A percentile compares a stretch with the other conserved stretches of the same genome.
These are phyloP conservation scores for Cordyceps cateniannulata DNA, from an alignment of 2,329 filamentous ascomycete species.

Conservation along the genomic window DNA sequence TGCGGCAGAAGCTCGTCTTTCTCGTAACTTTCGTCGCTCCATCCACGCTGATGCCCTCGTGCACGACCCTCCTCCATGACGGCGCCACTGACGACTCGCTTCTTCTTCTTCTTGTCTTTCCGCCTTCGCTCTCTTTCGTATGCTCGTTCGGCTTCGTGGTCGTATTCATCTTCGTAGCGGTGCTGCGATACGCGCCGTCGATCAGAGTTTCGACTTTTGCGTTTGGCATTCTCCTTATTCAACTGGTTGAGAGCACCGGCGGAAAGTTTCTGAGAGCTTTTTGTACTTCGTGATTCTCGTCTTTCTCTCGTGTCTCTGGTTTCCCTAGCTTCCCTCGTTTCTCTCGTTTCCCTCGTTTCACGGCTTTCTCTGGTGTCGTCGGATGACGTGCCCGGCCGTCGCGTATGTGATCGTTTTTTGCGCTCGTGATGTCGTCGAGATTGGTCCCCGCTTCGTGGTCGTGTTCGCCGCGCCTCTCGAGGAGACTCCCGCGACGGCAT, in stretches of 20 bases:
- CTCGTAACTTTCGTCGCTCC: conserved; percentile 38
- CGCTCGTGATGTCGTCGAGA: conserved; percentile 29
- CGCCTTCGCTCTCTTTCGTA: conserved; percentile 28
- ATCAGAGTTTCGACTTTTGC: conserved; percentile 41
- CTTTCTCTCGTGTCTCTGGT: conserved; percentile 19
- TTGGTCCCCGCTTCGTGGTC: conserved; percentile 24
- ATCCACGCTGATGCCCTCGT: conserved; percentile 33
- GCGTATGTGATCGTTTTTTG: conserved; percentile 28
- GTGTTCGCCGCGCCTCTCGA: conserved; percentile 23
- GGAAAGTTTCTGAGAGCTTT: conserved; percentile 29
- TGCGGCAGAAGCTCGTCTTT: conserved; percentile 43
- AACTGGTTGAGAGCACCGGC: conserved; percentile 59
- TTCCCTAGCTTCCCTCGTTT: conserved; percentile 13
- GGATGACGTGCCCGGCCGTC: conserved; percentile 25
- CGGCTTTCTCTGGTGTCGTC: conserved; percentile 26
- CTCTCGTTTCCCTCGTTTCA: conserved; percentile 9
- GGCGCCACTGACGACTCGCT: conserved; percentile 63
- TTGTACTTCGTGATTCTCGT: conserved; percentile 1
- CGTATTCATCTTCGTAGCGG: conserved; percentile 12
- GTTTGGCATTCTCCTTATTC: conserved; percentile 48
- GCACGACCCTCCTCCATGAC: conserved; percentile 57
- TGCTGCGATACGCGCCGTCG: conserved; percentile 23
- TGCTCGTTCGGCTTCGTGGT: conserved; percentile 13
- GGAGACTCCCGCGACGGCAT: conserved; percentile 32
- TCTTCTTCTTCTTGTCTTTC: conserved; percentile 38